Evolutionary conservation across 1,139 yeast species (phyloP).

Genomic region (Yamadazyma trypodendri): DNA sequence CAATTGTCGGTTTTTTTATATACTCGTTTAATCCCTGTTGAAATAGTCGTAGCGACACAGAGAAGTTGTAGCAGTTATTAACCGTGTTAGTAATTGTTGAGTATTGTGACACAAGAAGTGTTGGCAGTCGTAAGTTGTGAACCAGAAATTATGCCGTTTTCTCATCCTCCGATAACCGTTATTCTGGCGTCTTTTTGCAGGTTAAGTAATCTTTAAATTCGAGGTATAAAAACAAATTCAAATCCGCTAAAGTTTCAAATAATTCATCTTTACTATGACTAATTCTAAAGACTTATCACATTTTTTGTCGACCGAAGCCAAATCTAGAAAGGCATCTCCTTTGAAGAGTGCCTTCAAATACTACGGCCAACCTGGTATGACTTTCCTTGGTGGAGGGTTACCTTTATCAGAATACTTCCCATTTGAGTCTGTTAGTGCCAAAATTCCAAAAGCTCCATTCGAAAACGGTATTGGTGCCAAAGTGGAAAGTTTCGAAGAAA

Average conservation of each 20-base stretch:
- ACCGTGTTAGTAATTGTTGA: too few species aligned
- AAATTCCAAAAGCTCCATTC: constrained; percentile 70
- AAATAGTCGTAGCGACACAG: too few species aligned
- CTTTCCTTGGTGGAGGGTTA: constrained; percentile 93
- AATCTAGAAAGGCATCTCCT: constrained; percentile 73
- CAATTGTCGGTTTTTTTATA: too few species aligned
- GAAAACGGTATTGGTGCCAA: constrained; percentile 70
- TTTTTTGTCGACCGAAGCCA: constrained; percentile 76
- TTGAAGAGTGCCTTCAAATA: constrained; percentile 83
- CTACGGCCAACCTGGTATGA: constrained; percentile 69
- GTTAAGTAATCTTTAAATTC: background rate
- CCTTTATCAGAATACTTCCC: constrained; percentile 92
- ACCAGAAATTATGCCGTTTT: too few species aligned
- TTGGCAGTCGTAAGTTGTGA: background rate
- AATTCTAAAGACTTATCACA: constrained; percentile 56
- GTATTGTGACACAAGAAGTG: too few species aligned
- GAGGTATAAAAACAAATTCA: background rate
- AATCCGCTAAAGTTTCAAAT: background rate
- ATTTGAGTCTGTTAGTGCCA: constrained; percentile 69
- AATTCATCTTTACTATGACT: background rate
- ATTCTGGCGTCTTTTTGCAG: background rate
- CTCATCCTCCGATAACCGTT: background rate
- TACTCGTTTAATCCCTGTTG: too few species aligned
- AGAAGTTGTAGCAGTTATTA: too few species aligned
- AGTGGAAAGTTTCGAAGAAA: constrained; percentile 48